Base-by-base conservation (phyloP, 1,284 basidiomycete species). In the Fomitopsis schrenkii region DNA sequence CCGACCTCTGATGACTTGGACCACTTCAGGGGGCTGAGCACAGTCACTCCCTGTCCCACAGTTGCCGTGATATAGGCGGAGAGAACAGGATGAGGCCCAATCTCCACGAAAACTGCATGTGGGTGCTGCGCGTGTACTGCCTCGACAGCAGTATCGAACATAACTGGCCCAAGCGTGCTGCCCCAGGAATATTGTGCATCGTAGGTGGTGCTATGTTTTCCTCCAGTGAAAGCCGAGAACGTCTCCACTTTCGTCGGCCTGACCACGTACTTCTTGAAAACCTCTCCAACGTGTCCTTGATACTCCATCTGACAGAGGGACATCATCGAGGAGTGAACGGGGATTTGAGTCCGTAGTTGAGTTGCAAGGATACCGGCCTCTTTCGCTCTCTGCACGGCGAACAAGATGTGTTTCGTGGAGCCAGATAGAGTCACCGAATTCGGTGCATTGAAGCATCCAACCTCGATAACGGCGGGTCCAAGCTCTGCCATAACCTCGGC, bases 401-500 rank as follows among this genome's bases (percentile, higher is more conserved):
- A 62, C 28, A 76, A 74, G 53, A 80, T 62, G 8, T 33, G 30
- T 0, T 35, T 35, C 19, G 61, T 62, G 3, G 60, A 52, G 1
- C 79, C 79, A 3, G 79, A 71, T 15, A 80, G 53, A 1, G 76
- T 72, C 30, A 80, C 70, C 0, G 68, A 68, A 17, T 63, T 62
- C 1, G 73, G 71, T 3, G 75, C 62, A 62, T 81, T 81, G 69
- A 71, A 75, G 60, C 77, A 79, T 2, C 68, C 75, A 26, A 80
- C 65, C 5, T 76, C 74, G 12, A 80, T 60, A 12, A 64, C 57
- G 1, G 54, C 33, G 1, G 60, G 60, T 2, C 60, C 60, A 8
- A 58, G 42, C 44, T 68, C 66, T 1, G 53, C 57, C 9, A 52
- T 22, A 17, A 64, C 68, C 15, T 55, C 41, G 1, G 17, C 57